Evolutionary conservation across 2,329 filamentous ascomycete species (phyloP).

Genomic region (Claviceps citrina): DNA sequence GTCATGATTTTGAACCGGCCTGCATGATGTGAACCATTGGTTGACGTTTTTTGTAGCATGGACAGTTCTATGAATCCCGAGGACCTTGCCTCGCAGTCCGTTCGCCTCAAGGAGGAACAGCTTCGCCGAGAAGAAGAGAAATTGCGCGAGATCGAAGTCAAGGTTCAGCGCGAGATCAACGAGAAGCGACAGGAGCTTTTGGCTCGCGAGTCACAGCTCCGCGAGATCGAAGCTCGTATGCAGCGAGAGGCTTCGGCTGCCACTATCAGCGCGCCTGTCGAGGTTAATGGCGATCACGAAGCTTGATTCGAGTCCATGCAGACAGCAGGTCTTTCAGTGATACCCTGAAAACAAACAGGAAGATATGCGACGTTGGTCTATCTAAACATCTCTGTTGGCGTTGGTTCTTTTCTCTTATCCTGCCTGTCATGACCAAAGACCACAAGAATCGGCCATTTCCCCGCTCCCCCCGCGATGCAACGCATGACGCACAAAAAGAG

Average conservation of each 20-base stretch:
- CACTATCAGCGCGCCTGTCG: conserved; percentile 21
- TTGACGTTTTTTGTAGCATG: conserved; percentile 38
- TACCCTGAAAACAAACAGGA: conserved; percentile 16
- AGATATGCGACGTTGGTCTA: conserved; percentile 27
- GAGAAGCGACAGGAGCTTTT: conserved; percentile 98
- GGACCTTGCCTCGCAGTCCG: conserved; percentile 89
- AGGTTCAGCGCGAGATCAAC: conserved; percentile 99
- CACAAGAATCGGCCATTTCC: conserved; percentile 28
- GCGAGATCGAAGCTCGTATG: conserved; percentile 97
- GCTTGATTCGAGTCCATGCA: conserved; percentile 24
- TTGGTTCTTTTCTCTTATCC: conserved; percentile 6
- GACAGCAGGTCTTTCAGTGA: conserved; percentile 17
- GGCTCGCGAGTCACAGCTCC: conserved; percentile 93
- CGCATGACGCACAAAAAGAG: conserved; percentile 19
- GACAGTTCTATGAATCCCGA: conserved; percentile 81
- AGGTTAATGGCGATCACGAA: conserved; percentile 41
- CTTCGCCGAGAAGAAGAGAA: conserved; percentile 99
- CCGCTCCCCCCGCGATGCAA: conserved; percentile 12
- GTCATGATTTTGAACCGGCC: conserved; percentile 26
- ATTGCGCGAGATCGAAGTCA: conserved; percentile 96
- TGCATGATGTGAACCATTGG: conserved; percentile 1
- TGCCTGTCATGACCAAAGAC: conserved; percentile 22
- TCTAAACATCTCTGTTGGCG: conserved; percentile 17
- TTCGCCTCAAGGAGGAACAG: conserved; percentile 98
- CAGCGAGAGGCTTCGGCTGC: conserved; percentile 56